phyloP scores from a whole-genome alignment of 352 stramenopile genomes.

The Blastocystis sp. region DNA sequence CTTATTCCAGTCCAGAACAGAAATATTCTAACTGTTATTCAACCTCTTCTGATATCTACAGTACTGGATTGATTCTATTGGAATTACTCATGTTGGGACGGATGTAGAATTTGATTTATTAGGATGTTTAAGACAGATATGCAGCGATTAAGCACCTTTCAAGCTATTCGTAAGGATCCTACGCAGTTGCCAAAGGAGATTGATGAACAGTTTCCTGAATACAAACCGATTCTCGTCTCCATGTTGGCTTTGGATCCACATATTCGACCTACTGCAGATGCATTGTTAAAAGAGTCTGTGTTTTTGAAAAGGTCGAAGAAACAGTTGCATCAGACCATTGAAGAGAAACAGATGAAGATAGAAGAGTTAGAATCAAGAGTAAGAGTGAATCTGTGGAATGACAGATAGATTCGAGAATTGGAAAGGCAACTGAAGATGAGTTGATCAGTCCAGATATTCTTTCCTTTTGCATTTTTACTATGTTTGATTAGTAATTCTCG shows the following conservation, averaged over 20 bases:
- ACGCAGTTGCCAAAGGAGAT: neutral
- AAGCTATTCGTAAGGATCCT: neutral
- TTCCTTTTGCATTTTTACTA: neutral
- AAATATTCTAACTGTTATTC: neutral
- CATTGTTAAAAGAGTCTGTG: neutral
- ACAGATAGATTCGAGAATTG: neutral
- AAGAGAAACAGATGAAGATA: neutral
- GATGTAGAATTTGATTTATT: neutral
- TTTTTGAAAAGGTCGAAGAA: constrained; percentile 17
- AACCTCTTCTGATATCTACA: constrained; percentile 21
- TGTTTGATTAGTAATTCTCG: neutral
- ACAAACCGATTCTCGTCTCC: neutral
- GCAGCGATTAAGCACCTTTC: constrained; percentile 17
- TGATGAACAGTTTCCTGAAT: neutral
- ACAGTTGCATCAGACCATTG: neutral
- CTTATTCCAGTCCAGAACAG: constrained; percentile 24
- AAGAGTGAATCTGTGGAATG: neutral
- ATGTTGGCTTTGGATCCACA: neutral
- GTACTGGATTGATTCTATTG: constrained; percentile 16
- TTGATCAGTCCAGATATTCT: neutral
- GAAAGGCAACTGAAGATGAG: neutral
- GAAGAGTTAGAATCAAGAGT: neutral
- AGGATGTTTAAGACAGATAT: constrained; percentile 55
- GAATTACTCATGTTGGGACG: constrained; percentile 24
- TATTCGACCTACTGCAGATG: neutral